Evolutionary conservation across 805 yeast genomes (phyloP).

Genomic region (Metschnikowia matae): DNA sequence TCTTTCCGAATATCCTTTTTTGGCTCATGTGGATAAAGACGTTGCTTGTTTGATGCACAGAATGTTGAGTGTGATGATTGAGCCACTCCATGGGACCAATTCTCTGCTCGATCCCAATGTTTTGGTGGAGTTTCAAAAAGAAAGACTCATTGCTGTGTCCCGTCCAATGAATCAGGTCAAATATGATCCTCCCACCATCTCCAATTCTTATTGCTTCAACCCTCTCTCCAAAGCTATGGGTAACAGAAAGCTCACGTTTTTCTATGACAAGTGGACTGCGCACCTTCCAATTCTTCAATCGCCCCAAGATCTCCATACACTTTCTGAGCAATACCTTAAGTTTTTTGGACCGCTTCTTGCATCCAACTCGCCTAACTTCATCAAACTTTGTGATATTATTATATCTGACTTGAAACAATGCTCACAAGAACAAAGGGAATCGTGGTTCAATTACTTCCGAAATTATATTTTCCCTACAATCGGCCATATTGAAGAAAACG

Average conservation of each 20-base stretch:
- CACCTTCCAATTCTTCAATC: constrained; percentile 35
- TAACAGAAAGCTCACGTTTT: constrained; percentile 32
- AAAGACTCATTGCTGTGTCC: constrained; percentile 21
- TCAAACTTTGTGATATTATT: constrained; percentile 62
- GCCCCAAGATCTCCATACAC: constrained; percentile 43
- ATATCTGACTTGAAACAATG: constrained; percentile 28
- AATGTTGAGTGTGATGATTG: constrained; percentile 45
- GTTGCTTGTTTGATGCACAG: constrained; percentile 46
- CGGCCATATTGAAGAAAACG: constrained; percentile 49
- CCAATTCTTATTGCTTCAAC: constrained; percentile 27
- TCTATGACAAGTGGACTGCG: constrained; percentile 47
- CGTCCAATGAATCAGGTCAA: constrained; percentile 26
- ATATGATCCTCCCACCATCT: constrained; percentile 21
- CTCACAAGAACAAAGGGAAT: constrained; percentile 13
- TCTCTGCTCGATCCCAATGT: constrained; percentile 21
- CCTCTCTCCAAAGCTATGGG: constrained; percentile 24
- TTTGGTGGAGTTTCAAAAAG: constrained; percentile 19
- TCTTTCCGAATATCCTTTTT: constrained; percentile 56
- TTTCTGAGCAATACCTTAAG: constrained; percentile 47
- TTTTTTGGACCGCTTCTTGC: constrained; percentile 57
- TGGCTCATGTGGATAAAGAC: constrained; percentile 51
- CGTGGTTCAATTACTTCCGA: constrained; percentile 60
- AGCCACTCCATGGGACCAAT: constrained; percentile 40
- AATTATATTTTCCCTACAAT: constrained; percentile 64
- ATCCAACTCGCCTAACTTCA: constrained; percentile 43